Evolutionary conservation across 805 yeast species (phyloP).

Genomic region (Wickerhamomyces silvicola): DNA sequence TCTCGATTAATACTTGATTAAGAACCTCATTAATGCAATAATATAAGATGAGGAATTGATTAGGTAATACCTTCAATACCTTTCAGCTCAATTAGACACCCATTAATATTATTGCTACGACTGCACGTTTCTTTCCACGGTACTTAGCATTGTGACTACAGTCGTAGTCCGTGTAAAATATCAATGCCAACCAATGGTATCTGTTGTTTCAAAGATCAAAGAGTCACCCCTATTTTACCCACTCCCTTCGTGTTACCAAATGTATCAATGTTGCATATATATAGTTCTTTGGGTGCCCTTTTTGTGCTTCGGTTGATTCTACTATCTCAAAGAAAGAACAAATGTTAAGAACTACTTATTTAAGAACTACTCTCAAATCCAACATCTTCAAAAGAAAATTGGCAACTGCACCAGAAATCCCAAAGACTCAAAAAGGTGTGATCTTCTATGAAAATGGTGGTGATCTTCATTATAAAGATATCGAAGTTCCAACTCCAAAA

Average conservation of each 20-base stretch:
- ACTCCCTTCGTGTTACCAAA: slow-evolving; percentile 1
- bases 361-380: slow-evolving; percentile 15
- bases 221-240: too few relatives aligned
- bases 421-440: slow-evolving; percentile 45
- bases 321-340: slow-evolving; percentile 1
- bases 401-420: slow-evolving; percentile 31
- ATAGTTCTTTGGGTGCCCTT: background rate
- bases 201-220: too few relatives aligned
- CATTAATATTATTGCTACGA: too few relatives aligned
- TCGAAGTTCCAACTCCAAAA: slow-evolving; percentile 55
- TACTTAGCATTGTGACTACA: too few relatives aligned
- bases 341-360: slow-evolving; percentile 21
- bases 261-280: background rate
- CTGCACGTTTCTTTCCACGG: too few relatives aligned
- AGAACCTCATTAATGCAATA: too few relatives aligned
- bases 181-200: too few relatives aligned
- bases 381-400: slow-evolving; percentile 18
- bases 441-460: slow-evolving; percentile 49
- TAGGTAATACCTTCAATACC: too few relatives aligned
- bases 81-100: too few relatives aligned
- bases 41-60: too few relatives aligned
- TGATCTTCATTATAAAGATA: slow-evolving; percentile 41
- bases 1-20: too few relatives aligned
- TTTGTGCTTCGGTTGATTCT: background rate
- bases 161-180: too few relatives aligned